A percentile compares a stretch with the other conserved stretches of the same genome.
Conservation (phyloP, 2,329 filamentous ascomycete genomes). For the Pseudogymnoascus sp. region DNA sequence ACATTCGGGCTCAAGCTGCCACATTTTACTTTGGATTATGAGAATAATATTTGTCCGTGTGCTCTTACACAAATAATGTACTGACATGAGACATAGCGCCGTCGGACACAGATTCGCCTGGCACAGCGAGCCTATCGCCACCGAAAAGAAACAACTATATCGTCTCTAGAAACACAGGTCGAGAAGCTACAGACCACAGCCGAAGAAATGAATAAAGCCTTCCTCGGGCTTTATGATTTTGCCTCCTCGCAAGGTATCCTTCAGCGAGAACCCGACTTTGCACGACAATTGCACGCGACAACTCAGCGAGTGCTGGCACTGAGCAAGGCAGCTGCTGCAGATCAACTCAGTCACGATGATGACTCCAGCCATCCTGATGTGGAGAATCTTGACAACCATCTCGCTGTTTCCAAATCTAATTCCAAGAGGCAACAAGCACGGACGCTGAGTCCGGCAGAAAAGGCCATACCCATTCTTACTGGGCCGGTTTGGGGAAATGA, state of each 20-base stretch:
- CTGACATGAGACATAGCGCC: slow-evolving; percentile 44
- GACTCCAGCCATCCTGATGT: slow-evolving; percentile 16
- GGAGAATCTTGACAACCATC: neutral
- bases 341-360: slow-evolving; percentile 27
- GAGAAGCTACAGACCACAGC: slow-evolving; percentile 60
- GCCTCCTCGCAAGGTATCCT: slow-evolving; percentile 50
- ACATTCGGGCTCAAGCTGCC: neutral
- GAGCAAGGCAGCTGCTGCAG: slow-evolving; percentile 38
- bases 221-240: slow-evolving; percentile 57
- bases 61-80: neutral
- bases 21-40: neutral
- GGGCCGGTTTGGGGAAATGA: neutral
- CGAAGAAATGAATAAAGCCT: slow-evolving; percentile 64
- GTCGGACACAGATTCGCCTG: slow-evolving; percentile 77
- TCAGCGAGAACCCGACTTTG: slow-evolving; percentile 47
- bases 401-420: neutral
- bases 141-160: slow-evolving; percentile 75
- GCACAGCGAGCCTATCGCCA: slow-evolving; percentile 79
- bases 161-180: slow-evolving; percentile 61
- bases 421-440: neutral
- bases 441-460: neutral
- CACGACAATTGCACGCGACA: slow-evolving; percentile 45
- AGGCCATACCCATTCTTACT: neutral
- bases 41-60: neutral
- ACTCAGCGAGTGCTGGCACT: slow-evolving; percentile 51